phyloP scores from a whole-genome alignment of 2,329 filamentous ascomycete genomes.

The Simplicillium sp. region DNA sequence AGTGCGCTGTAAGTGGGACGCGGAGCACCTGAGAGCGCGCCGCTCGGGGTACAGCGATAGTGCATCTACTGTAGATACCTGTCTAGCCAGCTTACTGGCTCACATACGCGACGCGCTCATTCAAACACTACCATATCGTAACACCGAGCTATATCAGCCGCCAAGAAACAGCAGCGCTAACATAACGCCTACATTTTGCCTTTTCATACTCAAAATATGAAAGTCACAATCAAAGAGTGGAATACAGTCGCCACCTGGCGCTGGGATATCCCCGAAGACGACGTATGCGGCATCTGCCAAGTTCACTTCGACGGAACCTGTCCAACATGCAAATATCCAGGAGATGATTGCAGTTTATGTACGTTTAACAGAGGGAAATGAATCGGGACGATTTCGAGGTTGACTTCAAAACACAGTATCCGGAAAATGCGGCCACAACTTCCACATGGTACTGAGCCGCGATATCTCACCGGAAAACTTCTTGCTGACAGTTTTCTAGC shows the following conservation, averaged over 20 bases:
- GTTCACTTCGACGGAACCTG: conserved; percentile 97
- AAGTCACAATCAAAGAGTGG: conserved; percentile 90
- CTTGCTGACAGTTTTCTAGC: conserved; percentile 39
- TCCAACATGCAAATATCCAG: conserved; percentile 94
- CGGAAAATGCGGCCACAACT: conserved; percentile 93
- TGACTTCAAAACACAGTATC: conserved; percentile 52
- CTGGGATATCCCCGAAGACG: conserved; percentile 95
- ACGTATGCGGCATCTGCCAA: conserved; percentile 97
- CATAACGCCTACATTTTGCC: too few relatives aligned
- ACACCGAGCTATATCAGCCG: too few relatives aligned
- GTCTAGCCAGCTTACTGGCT: too few relatives aligned
- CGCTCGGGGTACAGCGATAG: too few relatives aligned
- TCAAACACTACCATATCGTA: too few relatives aligned
- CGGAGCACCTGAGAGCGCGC: too few relatives aligned
- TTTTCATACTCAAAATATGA: conserved; percentile 54
- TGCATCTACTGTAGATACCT: too few relatives aligned
- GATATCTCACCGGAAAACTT: background rate
- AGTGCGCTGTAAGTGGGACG: too few relatives aligned
- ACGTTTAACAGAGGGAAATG: conserved; percentile 29
- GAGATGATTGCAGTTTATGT: conserved; percentile 91
- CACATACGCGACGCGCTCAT: too few relatives aligned
- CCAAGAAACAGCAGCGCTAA: too few relatives aligned
- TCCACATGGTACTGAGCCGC: conserved; percentile 69
- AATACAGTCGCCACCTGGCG: conserved; percentile 92
- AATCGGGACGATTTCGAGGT: conserved; percentile 1